Percentiles rank a stretch among this genome's conserved stretches.
Conservation (phyloP, 1,139 yeast species). For the Lodderomyces jiufengensis region DNA sequence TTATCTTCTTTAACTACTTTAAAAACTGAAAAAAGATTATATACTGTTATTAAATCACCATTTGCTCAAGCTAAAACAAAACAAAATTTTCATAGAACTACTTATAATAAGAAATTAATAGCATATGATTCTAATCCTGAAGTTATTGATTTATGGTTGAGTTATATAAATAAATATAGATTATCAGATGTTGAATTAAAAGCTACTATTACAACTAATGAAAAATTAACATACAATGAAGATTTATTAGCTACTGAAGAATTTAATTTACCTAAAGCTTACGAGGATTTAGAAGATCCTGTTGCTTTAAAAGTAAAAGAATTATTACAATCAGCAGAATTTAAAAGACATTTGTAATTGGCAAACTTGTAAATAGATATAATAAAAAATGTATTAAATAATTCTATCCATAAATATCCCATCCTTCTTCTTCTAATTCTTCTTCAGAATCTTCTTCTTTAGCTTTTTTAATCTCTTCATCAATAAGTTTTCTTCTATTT, state of each 20-base stretch:
- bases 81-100: conserved; percentile 88
- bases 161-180: conserved; percentile 74
- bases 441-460: conserved; percentile 66
- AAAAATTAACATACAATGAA: conserved; percentile 43
- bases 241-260: conserved; percentile 29
- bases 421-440: conserved; percentile 55
- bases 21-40: conserved; percentile 67
- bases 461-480: conserved; percentile 33
- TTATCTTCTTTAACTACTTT: conserved; percentile 54
- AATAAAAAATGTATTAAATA: conserved; percentile 4
- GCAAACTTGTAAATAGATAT: conserved; percentile 6
- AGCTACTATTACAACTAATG: conserved; percentile 64
- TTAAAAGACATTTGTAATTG: conserved; percentile 42
- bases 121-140: conserved; percentile 88
- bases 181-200: conserved; percentile 80
- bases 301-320: conserved; percentile 73
- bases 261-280: conserved; percentile 34
- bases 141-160: conserved; percentile 76
- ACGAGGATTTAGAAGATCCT: conserved; percentile 47
- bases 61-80: conserved; percentile 93
- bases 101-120: conserved; percentile 67
- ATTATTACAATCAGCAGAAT: conserved; percentile 53
- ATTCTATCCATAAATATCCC: conserved; percentile 69
- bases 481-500: conserved; percentile 42
- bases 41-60: conserved; percentile 93